Percentiles rank a stretch among this genome's conserved stretches.
Evolutionary conservation across 1,139 yeast species (phyloP).

Genomic region (Scheffersomyces cryptocercus): DNA sequence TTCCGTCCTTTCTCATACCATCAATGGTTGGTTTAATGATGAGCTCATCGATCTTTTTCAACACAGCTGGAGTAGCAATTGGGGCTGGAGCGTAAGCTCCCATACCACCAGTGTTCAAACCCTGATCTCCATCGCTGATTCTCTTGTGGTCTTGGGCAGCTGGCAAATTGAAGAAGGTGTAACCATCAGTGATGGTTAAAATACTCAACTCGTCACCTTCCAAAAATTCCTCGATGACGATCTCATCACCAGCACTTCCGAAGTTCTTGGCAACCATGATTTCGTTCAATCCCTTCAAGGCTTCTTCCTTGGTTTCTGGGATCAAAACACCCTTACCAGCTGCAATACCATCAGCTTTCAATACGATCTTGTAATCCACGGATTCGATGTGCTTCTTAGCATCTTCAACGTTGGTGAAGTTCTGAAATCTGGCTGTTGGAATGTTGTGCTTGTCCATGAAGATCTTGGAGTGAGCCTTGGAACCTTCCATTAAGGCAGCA

Average conservation of each 20-base stretch:
- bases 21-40: conserved; percentile 89
- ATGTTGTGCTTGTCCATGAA: conserved; percentile 91
- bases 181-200: conserved; percentile 91
- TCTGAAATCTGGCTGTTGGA: conserved; percentile 90
- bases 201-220: conserved; percentile 97
- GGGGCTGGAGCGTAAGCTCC: conserved; percentile 99
- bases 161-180: conserved; percentile 86
- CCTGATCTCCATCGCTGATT: conserved; percentile 88
- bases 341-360: conserved; percentile 97
- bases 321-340: conserved; percentile 98
- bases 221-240: conserved; percentile 92
- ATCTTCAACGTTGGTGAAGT: conserved; percentile 71
- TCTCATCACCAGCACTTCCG: conserved; percentile 94
- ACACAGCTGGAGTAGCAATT: conserved; percentile 69
- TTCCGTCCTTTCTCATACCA: conserved; percentile 95
- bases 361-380: conserved; percentile 77
- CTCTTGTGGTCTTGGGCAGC: conserved; percentile 99
- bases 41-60: conserved; percentile 66
- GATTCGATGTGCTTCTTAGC: conserved; percentile 71
- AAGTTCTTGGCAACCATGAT: conserved; percentile 90
- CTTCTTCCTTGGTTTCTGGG: conserved; percentile 84
- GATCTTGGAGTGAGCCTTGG: conserved; percentile 90
- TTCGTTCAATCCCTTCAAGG: conserved; percentile 77
- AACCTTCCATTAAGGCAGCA: conserved; percentile 97
- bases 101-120: conserved; percentile 99